Conservation (phyloP, 164 flowering plant genomes). For the Hamamelis virginiana region DNA sequence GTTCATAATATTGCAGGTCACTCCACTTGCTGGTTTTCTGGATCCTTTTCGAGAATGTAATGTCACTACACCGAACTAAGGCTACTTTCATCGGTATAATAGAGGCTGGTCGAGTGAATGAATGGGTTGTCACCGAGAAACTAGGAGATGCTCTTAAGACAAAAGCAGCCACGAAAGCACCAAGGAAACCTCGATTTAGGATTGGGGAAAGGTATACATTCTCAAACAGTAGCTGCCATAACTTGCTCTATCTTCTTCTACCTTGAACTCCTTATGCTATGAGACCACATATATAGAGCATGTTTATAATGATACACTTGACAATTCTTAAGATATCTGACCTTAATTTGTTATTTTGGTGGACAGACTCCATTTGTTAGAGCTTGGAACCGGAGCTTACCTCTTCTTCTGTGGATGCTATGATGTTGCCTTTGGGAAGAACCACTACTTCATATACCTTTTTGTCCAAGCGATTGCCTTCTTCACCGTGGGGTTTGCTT, state of each 20-base stretch:
- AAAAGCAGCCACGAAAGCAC: constrained; percentile 38
- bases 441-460: constrained; percentile 66
- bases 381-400: constrained; percentile 56
- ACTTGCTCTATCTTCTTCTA: background rate
- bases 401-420: constrained; percentile 68
- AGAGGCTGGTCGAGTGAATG: constrained; percentile 83
- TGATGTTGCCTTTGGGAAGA: constrained; percentile 58
- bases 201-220: constrained; percentile 63
- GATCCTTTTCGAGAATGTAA: constrained; percentile 96
- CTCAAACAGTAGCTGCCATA: background rate
- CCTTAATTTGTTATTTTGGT: background rate
- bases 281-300: too few species aligned
- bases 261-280: too few species aligned
- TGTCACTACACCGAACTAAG: constrained; percentile 93
- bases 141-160: constrained; percentile 78
- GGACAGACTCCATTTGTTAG: constrained; percentile 58
- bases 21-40: constrained; percentile 80
- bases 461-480: constrained; percentile 67
- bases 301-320: too few species aligned
- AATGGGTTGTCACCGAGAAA: constrained; percentile 98
- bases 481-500: constrained; percentile 72
- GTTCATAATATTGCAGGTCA: constrained; percentile 54
- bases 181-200: constrained; percentile 46
- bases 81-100: constrained; percentile 86
- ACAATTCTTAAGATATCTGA: too few species aligned